phyloP scores from a whole-genome alignment of 176 grass and related monocot species.

The Triticum aestivum region IWGSC_CS_RefSeq_v2.1 NC_057805.1:168521473-168521972 shows the following conservation, averaged over 20 bases:
- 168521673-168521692: not conserved
- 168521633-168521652: conserved; percentile 25
- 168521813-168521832: not conserved
- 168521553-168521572: conserved; percentile 1
- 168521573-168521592: not conserved
- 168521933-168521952: not conserved
- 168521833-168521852: not conserved
- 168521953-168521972: not conserved
- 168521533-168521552: conserved; percentile 39
- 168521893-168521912: not conserved
- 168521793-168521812: not conserved
- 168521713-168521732: not conserved
- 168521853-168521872: not conserved
- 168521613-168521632: not conserved
- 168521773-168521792: not conserved
- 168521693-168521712: not conserved
- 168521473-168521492: conserved; percentile 73
- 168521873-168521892: not conserved
- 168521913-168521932: not conserved
- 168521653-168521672: not conserved
- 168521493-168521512: conserved; percentile 66
- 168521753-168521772: conserved; percentile 1
- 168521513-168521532: conserved; percentile 43
- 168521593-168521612: conserved; percentile 15
- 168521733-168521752: not conserved